Evolutionary conservation across 2,329 filamentous ascomycete species (phyloP), one percentile per base, ranked within the genome.

Genomic region (Incumbomyces delicatus): DNA sequence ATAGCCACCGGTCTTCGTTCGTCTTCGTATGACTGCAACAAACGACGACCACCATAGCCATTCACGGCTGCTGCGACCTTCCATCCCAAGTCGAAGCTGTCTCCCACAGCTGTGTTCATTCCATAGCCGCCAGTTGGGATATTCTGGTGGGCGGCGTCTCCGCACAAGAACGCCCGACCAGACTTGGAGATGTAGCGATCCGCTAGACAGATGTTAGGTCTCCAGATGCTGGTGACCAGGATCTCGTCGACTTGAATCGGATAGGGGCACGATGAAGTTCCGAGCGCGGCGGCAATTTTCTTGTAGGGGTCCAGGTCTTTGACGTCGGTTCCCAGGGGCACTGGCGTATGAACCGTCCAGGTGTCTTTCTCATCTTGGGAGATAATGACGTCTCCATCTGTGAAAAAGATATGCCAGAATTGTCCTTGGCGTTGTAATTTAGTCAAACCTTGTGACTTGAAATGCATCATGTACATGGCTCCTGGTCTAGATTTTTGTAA

Each of bases 141-240:
- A 51, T 79, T 74, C n/a, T 75, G 75, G 49, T 80, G 76, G 1
- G 73, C 74, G 14, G 76, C 74, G 45, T 81, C 77, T 10, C 77
- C 76, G 1, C 72, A 75, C 0, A 80, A 53, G 16, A 63, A 57
- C 3, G 62, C 50, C 1, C 51, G 50, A 3, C 49, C 37, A 12
- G 42, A 33, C 5, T 39, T 32, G 6, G 47, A 52, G 11, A 30
- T 22, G 27, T 57, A 64, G 2, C 30, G n/a, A 2, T 58, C 50
- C 1, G 61, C 58, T 7, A 66, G 41, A 10, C 49, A 50, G 16
- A 63, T 59, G 32, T 56, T 60, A 1, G 60, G 58, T 36, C 56
- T 47, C 58, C 60, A 66, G 17, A 40, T 32, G 22, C 52, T 59
- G 13, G 48, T 44, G 2, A 63, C 60, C 1, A 64, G 49, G 13